Evolutionary conservation across 306 rosid species (phyloP).

Genomic region (Alnus glutinosa): DNA sequence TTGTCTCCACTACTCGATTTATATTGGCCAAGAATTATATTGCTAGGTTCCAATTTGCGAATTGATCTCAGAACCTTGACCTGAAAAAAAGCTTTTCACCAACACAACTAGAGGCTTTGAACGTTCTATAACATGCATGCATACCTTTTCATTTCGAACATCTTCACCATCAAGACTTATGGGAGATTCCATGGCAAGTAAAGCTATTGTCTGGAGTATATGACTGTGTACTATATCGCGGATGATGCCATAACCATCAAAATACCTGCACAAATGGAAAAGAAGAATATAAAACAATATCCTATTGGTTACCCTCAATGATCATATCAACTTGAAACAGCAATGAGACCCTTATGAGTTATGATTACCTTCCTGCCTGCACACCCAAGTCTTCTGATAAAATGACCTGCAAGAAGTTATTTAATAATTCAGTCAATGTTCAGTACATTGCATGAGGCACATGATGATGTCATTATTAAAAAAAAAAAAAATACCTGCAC

Average conservation of each 20-base stretch:
- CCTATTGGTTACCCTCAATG: constrained; percentile 14
- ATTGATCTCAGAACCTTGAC: constrained; percentile 88
- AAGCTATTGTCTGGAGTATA: constrained; percentile 83
- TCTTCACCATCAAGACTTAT: constrained; percentile 89
- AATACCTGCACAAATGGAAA: constrained; percentile 56
- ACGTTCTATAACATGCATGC: constrained; percentile 22
- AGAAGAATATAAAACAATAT: constrained; percentile 12
- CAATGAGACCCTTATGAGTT: constrained; percentile 32
- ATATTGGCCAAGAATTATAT: constrained; percentile 89
- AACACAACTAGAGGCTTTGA: constrained; percentile 9
- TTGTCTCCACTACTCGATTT: constrained; percentile 56
- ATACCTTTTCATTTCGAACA: constrained; percentile 92
- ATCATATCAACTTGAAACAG: constrained; percentile 4
- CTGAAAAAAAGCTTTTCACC: constrained; percentile 54
- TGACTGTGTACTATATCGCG: constrained; percentile 91
- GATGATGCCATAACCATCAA: constrained; percentile 78
- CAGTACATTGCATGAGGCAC: constrained; percentile 11
- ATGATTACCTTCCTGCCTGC: constrained; percentile 72
- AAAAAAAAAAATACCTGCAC: constrained; percentile 62
- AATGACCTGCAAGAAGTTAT: constrained; percentile 51
- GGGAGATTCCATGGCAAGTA: constrained; percentile 98
- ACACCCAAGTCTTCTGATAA: constrained; percentile 75
- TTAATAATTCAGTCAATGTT: constrained; percentile 11
- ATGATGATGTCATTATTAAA: not conserved
- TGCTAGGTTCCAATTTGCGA: constrained; percentile 67